Evolutionary conservation across 2,329 filamentous ascomycete species (phyloP).

Genomic region (Sporothrix variecibatus): DNA sequence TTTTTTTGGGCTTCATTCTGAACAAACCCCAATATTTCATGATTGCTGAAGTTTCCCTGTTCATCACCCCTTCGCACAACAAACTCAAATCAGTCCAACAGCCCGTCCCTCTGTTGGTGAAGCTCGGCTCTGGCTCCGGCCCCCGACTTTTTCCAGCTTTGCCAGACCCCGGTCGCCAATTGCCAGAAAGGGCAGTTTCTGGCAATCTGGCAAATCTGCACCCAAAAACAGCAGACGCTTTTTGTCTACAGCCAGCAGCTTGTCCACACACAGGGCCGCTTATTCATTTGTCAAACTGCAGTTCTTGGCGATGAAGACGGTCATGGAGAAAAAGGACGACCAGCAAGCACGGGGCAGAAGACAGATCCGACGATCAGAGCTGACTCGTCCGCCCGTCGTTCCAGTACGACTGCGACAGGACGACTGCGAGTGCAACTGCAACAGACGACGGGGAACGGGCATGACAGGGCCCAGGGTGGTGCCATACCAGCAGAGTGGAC

Average conservation of each 20-base stretch:
- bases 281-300: neutral
- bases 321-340: neutral
- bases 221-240: too few relatives aligned
- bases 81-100: neutral
- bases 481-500: neutral
- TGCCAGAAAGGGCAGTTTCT: neutral
- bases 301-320: neutral
- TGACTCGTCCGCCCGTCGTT: neutral
- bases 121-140: neutral
- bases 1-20: neutral
- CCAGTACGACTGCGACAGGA: neutral
- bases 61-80: neutral
- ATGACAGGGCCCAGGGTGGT: neutral
- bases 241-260: too few relatives aligned
- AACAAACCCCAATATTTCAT: neutral
- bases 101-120: neutral
- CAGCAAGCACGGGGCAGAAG: neutral
- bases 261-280: neutral
- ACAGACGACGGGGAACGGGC: neutral
- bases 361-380: neutral
- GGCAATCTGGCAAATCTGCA: neutral
- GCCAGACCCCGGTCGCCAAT: neutral
- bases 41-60: neutral
- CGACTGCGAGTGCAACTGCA: neutral
- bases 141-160: neutral